Base-by-base conservation (phyloP, 805 yeast genomes). In the Pichia rugopelliculosa region DNA sequence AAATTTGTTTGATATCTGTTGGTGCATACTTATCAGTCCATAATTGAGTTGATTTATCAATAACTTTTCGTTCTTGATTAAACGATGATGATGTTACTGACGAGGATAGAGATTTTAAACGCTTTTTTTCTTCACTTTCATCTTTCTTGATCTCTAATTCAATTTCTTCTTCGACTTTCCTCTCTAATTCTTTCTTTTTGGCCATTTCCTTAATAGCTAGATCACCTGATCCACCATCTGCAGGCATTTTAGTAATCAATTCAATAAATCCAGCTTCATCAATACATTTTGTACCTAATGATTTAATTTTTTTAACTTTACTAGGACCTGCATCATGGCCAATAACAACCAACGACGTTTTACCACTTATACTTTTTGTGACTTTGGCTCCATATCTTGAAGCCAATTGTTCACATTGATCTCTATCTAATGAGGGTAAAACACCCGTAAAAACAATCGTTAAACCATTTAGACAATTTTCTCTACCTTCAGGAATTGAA, bases 11-110 rank as follows among this genome's bases (percentile, higher is more conserved):
- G 41, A 84, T 51, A 34, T 73, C 72, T 1, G 79, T 75, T 10
- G 99, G 99, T 0, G 98, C 98, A 65, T 93, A 87, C 62, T 81
- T 88, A 4, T 79, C 84, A 0, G 99, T 93, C 99, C 99, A 93
- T 48, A 93, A 68, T 57, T 82, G 83, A 46, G 37, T 38, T 5
- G 39, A 44, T 39, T 26, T 44, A 37, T 46, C 50, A 26, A 48
- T 70, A 21, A 70, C 54, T 1, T 65, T 63, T 24, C 55, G 58
- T 6, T 60, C 58, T 23, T 55, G 50, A n/a, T 41, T 46, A 42
- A 49, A 18, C 2, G 39, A n/a, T 4, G 48, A 43, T 3, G 36
- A n/a, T 7, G 42, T 36, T 34, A 21, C n/a, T 3, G 36, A n/a
- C 10, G 33, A 39, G 8, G 34, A 39, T 24, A 4, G 7, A 15